phyloP scores from a whole-genome alignment of 2,329 filamentous ascomycete genomes.

The Talaromyces atroroseus region DNA sequence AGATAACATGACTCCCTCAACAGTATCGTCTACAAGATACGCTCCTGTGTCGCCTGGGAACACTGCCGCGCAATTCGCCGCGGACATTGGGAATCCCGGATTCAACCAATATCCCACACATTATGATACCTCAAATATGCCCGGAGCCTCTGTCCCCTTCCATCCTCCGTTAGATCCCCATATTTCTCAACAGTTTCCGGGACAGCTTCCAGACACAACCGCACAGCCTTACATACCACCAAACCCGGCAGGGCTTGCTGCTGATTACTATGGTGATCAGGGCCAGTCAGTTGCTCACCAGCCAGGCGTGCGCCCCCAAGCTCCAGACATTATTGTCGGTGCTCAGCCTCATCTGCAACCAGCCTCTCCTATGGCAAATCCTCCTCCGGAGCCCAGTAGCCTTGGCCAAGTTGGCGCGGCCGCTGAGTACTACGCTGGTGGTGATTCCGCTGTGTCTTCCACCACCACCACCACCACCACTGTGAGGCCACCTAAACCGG shows the following conservation, averaged over 20 bases:
- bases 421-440: conserved; percentile 49
- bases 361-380: conserved; percentile 47
- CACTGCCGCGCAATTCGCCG: conserved; percentile 24
- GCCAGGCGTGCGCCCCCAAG: conserved; percentile 53
- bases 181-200: conserved; percentile 54
- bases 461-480: conserved; percentile 19
- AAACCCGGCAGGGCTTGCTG: conserved; percentile 49
- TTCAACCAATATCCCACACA: conserved; percentile 33
- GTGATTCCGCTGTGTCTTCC: conserved; percentile 1
- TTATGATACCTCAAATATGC: conserved; percentile 21
- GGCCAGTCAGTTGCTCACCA: conserved; percentile 56
- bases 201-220: conserved; percentile 37
- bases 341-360: conserved; percentile 53
- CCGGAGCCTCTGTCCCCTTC: conserved; percentile 21
- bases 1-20: conserved; percentile 20
- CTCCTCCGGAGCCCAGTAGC: conserved; percentile 55
- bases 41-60: conserved; percentile 20
- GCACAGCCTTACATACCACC: conserved; percentile 44
- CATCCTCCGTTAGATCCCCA: conserved; percentile 40
- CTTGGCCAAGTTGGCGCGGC: conserved; percentile 45
- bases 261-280: conserved; percentile 59
- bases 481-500: conserved; percentile 24
- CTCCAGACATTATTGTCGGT: conserved; percentile 49
- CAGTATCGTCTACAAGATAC: conserved; percentile 14
- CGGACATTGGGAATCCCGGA: conserved; percentile 25